These are phyloP conservation scores for Dinochytrium kinnereticum DNA, from an alignment of 371 early-diverging fungal genomes.

Conservation along the genomic window DNA sequence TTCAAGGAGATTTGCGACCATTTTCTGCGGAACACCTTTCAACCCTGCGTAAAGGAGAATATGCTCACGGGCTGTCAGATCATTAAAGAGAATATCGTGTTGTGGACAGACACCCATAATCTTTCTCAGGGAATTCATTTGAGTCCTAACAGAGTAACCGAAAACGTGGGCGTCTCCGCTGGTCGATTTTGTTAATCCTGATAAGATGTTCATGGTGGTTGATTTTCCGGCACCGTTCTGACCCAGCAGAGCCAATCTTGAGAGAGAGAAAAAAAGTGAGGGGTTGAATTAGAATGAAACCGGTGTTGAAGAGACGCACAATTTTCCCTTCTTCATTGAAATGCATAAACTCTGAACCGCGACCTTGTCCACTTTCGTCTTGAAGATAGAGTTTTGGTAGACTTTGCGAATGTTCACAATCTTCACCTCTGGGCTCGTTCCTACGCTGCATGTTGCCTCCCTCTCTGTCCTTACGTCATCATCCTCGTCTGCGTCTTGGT, in stretches of 20 bases:
- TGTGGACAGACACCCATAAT: slow-evolving; percentile 74
- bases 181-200: slow-evolving; percentile 64
- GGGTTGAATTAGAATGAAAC: too few relatives aligned
- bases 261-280: slow-evolving; percentile 45
- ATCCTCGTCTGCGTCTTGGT: slow-evolving; percentile 49
- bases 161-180: slow-evolving; percentile 64
- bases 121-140: slow-evolving; percentile 64
- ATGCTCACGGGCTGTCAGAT: slow-evolving; percentile 68
- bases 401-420: slow-evolving; percentile 70
- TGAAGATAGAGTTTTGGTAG: slow-evolving; percentile 53
- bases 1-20: slow-evolving; percentile 46
- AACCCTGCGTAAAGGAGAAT: slow-evolving; percentile 67
- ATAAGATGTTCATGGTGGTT: slow-evolving; percentile 64
- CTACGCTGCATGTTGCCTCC: slow-evolving; percentile 31
- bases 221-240: slow-evolving; percentile 54
- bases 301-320: too few relatives aligned
- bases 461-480: slow-evolving; percentile 55
- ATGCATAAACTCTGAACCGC: slow-evolving; percentile 65
- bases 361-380: slow-evolving; percentile 58
- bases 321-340: slow-evolving; percentile 62
- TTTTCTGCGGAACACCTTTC: slow-evolving; percentile 59
- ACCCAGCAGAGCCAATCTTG: slow-evolving; percentile 64
- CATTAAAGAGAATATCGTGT: slow-evolving; percentile 66
- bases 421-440: slow-evolving; percentile 55
- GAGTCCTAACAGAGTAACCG: slow-evolving; percentile 54